Evolutionary conservation across 2,329 filamentous ascomycete genomes (phyloP).

Genomic region (Arthroderma sp.): DNA sequence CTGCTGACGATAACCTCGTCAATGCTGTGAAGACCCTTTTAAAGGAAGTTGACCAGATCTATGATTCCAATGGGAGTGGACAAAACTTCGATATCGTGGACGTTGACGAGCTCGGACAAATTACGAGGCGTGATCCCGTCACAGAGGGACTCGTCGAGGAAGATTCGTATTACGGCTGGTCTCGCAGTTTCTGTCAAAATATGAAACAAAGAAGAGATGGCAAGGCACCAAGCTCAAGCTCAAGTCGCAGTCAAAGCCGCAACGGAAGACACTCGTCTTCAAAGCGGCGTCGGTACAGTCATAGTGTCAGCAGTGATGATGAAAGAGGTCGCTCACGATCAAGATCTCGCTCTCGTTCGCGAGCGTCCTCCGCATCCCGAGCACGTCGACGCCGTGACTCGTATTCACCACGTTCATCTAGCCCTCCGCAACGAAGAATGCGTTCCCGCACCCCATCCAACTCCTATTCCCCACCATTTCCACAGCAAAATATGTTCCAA

Average conservation of each 20-base stretch:
- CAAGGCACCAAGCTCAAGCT: constrained; percentile 22
- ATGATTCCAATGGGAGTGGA: constrained; percentile 38
- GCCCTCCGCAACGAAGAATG: constrained; percentile 13
- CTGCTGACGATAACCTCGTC: constrained; percentile 52
- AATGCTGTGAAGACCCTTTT: constrained; percentile 58
- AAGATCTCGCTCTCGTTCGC: constrained; percentile 15
- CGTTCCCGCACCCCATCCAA: constrained; percentile 16
- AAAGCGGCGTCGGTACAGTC: constrained; percentile 29
- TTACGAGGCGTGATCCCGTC: constrained; percentile 50
- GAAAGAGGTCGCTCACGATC: constrained; percentile 15
- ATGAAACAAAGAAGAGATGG: constrained; percentile 46
- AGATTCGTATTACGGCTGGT: constrained; percentile 83
- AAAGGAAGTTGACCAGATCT: constrained; percentile 56
- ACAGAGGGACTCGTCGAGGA: constrained; percentile 51
- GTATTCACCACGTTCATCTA: constrained; percentile 20
- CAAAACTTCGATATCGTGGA: constrained; percentile 43
- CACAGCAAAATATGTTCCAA: constrained; percentile 15
- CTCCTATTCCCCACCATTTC: constrained; percentile 22
- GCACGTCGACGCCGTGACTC: constrained; percentile 10
- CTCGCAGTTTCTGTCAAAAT: constrained; percentile 61
- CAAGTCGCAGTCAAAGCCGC: constrained; percentile 35
- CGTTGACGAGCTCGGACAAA: constrained; percentile 63
- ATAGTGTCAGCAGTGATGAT: constrained; percentile 20
- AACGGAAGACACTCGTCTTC: constrained; percentile 30
- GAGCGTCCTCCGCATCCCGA: constrained; percentile 18